Conservation (phyloP, 306 rosid species). For the Glycine tomentella region DNA sequence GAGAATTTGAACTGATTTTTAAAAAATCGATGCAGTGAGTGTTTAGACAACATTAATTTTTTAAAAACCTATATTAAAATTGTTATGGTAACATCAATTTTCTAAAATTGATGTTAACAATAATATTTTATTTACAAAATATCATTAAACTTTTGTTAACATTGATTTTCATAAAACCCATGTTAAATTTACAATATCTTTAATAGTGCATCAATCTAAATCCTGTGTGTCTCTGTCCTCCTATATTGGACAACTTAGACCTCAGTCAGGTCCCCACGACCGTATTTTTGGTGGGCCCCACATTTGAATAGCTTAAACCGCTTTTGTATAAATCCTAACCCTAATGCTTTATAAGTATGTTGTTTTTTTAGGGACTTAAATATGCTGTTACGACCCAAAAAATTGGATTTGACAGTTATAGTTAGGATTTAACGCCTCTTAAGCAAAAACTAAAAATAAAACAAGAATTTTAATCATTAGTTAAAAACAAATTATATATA, state of each 20-base stretch:
- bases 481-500: no score
- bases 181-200: no score
- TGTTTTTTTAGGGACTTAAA: background rate
- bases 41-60: no score
- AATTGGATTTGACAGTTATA: background rate
- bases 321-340: slow-evolving; percentile 16
- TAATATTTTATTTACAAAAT: no score
- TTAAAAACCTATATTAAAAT: no score
- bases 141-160: no score
- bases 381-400: background rate
- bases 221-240: slow-evolving; percentile 51
- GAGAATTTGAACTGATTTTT: no score
- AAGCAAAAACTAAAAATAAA: background rate
- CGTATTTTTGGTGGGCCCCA: slow-evolving; percentile 21
- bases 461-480: no score
- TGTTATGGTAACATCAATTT: no score
- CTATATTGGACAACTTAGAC: slow-evolving; percentile 80
- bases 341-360: background rate
- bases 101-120: no score
- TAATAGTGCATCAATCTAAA: slow-evolving; percentile 34
- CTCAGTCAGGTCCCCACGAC: slow-evolving; percentile 47
- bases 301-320: slow-evolving; percentile 14
- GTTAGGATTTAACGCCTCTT: background rate
- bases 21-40: no score
- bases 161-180: no score